Evolutionary conservation across 345 rosid genomes (phyloP).

Genomic region (Trapa incisa): DNA sequence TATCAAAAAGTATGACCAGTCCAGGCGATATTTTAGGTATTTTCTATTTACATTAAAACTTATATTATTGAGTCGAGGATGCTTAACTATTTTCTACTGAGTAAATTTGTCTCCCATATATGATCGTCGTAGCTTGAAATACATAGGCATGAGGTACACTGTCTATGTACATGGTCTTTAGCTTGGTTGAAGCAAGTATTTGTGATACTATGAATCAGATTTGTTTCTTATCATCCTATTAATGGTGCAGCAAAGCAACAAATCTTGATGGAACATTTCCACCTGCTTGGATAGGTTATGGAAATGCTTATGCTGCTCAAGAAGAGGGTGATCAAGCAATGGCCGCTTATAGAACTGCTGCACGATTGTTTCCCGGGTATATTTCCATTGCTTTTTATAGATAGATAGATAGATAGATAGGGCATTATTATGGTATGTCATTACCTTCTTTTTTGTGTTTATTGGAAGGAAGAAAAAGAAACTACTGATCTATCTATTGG

Average conservation of each 20-base stretch:
- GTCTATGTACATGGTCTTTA: not conserved
- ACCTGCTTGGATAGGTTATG: slow-evolving; percentile 91
- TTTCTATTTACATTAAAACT: not conserved
- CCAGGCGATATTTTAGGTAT: slow-evolving; percentile 85
- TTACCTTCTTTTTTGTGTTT: not conserved
- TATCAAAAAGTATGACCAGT: slow-evolving; percentile 79
- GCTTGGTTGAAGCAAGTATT: not conserved
- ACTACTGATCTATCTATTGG: not conserved
- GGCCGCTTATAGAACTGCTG: slow-evolving; percentile 91
- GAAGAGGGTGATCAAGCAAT: slow-evolving; percentile 98
- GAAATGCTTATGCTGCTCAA: slow-evolving; percentile 80
- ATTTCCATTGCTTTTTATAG: not conserved
- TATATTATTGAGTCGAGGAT: not conserved
- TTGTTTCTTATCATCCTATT: slow-evolving; percentile 5
- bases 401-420: not conserved
- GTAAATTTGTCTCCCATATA: not conserved
- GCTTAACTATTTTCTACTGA: not conserved
- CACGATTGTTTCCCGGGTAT: slow-evolving; percentile 96
- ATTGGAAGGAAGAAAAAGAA: not conserved
- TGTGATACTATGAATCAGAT: not conserved
- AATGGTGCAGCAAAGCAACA: slow-evolving; percentile 68
- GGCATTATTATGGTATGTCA: not conserved
- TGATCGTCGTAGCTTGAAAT: not conserved
- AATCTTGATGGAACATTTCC: slow-evolving; percentile 67
- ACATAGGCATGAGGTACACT: not conserved